Evolutionary conservation across 257 asterid species (phyloP).

Genomic region (Solanum paucissectum): DNA sequence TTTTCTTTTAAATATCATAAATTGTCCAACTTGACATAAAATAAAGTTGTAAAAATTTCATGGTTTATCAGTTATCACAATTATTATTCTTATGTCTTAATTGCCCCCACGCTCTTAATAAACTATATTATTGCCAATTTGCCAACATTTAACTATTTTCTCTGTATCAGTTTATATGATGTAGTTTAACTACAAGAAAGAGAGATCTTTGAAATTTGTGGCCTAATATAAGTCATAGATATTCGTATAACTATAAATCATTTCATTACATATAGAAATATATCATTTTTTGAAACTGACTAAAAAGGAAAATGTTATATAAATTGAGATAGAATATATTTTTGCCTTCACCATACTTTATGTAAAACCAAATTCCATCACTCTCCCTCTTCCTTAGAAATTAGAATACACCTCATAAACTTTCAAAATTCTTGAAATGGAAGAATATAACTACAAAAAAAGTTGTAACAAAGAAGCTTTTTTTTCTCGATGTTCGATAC

Average conservation of each 20-base stretch:
- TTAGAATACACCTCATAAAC: background rate
- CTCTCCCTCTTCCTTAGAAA: background rate
- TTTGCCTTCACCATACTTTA: constrained; percentile 22
- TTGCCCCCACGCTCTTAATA: constrained; percentile 53
- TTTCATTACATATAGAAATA: too few species aligned
- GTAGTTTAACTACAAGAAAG: too few species aligned
- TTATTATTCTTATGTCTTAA: constrained; percentile 21
- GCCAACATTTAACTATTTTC: constrained; percentile 9
- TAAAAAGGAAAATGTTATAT: too few species aligned
- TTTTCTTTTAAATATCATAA: background rate
- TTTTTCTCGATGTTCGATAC: too few species aligned
- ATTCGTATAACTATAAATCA: too few species aligned
- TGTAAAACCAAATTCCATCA: constrained; percentile 5
- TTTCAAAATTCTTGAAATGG: constrained; percentile 13
- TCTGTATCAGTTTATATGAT: background rate
- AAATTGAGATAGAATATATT: background rate
- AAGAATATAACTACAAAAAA: background rate
- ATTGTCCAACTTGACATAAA: background rate
- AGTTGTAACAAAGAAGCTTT: background rate
- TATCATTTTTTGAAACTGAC: background rate
- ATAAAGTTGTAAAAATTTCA: background rate
- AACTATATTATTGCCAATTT: constrained; percentile 42
- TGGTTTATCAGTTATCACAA: background rate
- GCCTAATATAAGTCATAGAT: too few species aligned
- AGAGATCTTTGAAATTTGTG: too few species aligned